Percentiles rank a stretch among this genome's conserved stretches.
Conservation (phyloP, 176 grass and related monocot species). For the Typha latifolia region DNA sequence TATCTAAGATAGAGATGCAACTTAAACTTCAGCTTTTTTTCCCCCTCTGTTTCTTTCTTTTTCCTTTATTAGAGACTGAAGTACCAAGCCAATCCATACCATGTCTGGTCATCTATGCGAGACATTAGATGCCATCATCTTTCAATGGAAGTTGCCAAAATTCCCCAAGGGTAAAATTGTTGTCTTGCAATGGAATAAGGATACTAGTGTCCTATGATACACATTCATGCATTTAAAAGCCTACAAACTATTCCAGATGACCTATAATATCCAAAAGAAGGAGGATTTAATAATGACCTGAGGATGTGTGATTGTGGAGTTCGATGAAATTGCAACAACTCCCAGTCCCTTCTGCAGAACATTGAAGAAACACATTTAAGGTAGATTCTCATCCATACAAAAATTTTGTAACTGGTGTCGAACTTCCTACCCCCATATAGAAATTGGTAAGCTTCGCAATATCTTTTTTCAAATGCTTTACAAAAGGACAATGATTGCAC, state of each 20-base stretch:
- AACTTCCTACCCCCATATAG: constrained; percentile 51
- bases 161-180: background rate
- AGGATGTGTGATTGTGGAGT: constrained; percentile 63
- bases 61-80: too few relatives aligned
- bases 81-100: background rate
- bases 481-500: constrained; percentile 88
- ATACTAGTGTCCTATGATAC: background rate
- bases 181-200: background rate
- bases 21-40: too few relatives aligned
- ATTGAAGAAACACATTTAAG: background rate
- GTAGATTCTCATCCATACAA: background rate
- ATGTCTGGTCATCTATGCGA: background rate
- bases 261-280: background rate
- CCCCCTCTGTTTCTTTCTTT: too few relatives aligned
- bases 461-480: constrained; percentile 79
- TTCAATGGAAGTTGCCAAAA: background rate
- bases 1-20: too few relatives aligned
- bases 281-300: constrained; percentile 34
- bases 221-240: background rate
- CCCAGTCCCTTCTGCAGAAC: constrained; percentile 71
- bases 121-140: background rate
- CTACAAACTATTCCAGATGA: background rate
- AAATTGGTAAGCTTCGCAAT: constrained; percentile 71
- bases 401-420: background rate
- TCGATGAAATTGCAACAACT: constrained; percentile 70